Evolutionary conservation across 2,329 filamentous ascomycete species (phyloP).

Genomic region (Ophiostoma pallidulum): DNA sequence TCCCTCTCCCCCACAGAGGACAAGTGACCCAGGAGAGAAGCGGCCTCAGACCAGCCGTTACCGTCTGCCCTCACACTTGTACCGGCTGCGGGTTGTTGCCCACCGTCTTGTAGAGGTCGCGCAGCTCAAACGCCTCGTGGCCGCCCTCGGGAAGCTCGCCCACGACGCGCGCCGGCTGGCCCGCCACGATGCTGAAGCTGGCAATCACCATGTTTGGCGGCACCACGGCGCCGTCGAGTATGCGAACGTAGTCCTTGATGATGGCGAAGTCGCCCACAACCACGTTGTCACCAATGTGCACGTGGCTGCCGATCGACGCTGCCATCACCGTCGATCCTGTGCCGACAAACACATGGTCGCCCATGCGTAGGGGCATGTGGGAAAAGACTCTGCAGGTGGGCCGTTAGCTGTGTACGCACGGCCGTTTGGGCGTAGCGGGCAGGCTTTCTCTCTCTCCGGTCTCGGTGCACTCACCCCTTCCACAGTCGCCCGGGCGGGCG

Average conservation of each 20-base stretch:
- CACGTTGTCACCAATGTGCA: slow-evolving; percentile 70
- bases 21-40: no score
- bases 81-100: slow-evolving; percentile 44
- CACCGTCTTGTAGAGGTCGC: slow-evolving; percentile 55
- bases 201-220: slow-evolving; percentile 86
- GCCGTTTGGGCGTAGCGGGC: no score
- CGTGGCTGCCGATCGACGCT: slow-evolving; percentile 73
- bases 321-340: slow-evolving; percentile 68
- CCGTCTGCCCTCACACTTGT: slow-evolving; percentile 23
- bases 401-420: neutral
- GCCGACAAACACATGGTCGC: slow-evolving; percentile 89
- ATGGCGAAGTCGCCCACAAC: slow-evolving; percentile 81
- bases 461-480: slow-evolving; percentile 53
- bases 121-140: slow-evolving; percentile 53
- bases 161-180: slow-evolving; percentile 67
- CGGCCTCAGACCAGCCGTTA: no score
- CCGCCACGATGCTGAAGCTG: slow-evolving; percentile 85
- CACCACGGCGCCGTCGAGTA: slow-evolving; percentile 76
- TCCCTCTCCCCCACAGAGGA: neutral
- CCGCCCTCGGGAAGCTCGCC: slow-evolving; percentile 71
- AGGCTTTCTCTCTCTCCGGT: neutral
- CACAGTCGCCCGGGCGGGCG: slow-evolving; percentile 76
- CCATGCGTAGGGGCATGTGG: slow-evolving; percentile 84
- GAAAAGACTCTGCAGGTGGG: slow-evolving; percentile 44
- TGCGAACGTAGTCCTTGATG: slow-evolving; percentile 84